Conservation (phyloP, 768 basidiomycete species). For the Xanthoconium stramineum region DNA sequence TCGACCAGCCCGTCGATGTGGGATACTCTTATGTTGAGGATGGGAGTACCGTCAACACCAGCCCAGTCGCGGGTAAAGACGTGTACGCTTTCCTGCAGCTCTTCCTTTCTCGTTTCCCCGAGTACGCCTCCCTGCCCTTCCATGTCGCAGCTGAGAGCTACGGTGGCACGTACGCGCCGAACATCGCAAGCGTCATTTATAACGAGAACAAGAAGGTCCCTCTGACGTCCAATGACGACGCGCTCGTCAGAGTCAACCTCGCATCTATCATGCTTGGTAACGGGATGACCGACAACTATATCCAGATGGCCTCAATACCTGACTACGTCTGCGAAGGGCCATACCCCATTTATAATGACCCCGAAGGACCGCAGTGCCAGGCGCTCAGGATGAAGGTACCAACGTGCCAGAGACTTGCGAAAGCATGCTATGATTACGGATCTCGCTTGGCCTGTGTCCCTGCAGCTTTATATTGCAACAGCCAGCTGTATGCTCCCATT, state of each 20-base stretch:
- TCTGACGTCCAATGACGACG: conserved; percentile 34
- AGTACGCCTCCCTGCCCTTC: conserved; percentile 70
- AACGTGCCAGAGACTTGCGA: conserved; percentile 70
- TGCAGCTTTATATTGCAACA: conserved; percentile 76
- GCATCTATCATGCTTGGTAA: conserved; percentile 84
- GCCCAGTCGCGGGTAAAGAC: conserved; percentile 85
- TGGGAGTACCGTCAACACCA: conserved; percentile 70
- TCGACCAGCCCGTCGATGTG: conserved; percentile 80
- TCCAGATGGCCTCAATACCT: conserved; percentile 77
- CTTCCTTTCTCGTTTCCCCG: conserved; percentile 71
- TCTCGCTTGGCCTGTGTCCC: conserved; percentile 67
- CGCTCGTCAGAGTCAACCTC: conserved; percentile 70
- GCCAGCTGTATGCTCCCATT: conserved; percentile 67
- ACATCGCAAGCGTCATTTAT: conserved; percentile 82
- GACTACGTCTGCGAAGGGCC: conserved; percentile 83
- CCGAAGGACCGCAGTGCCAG: conserved; percentile 62
- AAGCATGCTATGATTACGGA: conserved; percentile 63
- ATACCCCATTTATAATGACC: conserved; percentile 75
- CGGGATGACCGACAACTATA: conserved; percentile 78
- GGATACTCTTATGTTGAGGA: conserved; percentile 86
- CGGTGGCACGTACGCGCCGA: conserved; percentile 76
- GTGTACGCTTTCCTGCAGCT: conserved; percentile 84
- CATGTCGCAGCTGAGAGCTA: conserved; percentile 83
- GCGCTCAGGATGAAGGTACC: conserved; percentile 62
- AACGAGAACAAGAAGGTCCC: conserved; percentile 65